Base-by-base conservation (phyloP, 352 stramenopile genomes). In the Phytophthora aleatoria region DNA sequence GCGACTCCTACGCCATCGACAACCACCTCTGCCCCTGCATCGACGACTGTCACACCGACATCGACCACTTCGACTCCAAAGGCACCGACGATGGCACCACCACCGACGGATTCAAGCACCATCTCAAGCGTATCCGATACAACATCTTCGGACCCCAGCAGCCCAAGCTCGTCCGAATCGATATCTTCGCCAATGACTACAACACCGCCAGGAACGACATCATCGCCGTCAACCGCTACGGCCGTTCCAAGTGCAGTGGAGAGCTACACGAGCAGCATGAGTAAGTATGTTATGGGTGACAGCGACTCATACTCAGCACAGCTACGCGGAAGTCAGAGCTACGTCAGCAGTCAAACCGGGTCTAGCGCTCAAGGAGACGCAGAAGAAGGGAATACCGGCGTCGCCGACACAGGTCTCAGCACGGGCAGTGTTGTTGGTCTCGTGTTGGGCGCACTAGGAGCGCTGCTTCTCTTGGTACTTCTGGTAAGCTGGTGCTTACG, bases 381-480 rank as follows among this genome's bases (percentile, higher is more conserved):
- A 24, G 52, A 66, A 49, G 50, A 28, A 44, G 59, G 52, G 3
- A 20, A 52, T 39, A 33, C 48, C 16, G n/a, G 31, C 42, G 33
- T 20, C 43, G 11, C 53, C 5, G 24, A 31, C 13, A 41, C 43
- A 39, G 38, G 13, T 35, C 24, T 63, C n/a, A 50, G 33, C 41
- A 64, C 45, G 7, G 53, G 1, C 12, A 72, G 36, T 39, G 47
- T 67, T 27, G 36, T 66, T 9, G 55, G 61, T 26, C 43, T 73
- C 16, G 28, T 41, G 3, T 24, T 73, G 9, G 61, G 50, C 16
- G 54, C 35, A 12, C n/a, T 69, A 24, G 54, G 43, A 30, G 38
- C 33, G 5, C 2, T 70, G 0, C 36, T 73, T 7, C 31, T 70
- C 3, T n/a, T 63, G 1, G 26, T 61, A 3, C n/a, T 67, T 4